A percentile compares a stretch with the other conserved stretches of the same genome.
These are phyloP conservation scores for Elongisporangium undulatum DNA, from an alignment of 352 stramenopile species.

Conservation along the genomic window DNA sequence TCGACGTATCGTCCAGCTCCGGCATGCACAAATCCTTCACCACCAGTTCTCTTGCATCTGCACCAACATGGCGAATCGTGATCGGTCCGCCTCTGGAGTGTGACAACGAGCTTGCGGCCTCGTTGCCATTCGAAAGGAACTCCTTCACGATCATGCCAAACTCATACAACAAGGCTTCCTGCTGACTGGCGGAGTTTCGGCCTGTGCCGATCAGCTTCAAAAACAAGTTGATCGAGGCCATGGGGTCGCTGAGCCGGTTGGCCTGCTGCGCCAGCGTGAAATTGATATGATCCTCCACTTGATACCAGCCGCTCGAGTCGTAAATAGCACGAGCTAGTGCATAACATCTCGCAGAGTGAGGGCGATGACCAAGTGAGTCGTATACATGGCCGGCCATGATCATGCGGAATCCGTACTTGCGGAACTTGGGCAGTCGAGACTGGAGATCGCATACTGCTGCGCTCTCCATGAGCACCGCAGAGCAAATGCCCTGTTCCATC, in stretches of 20 bases:
- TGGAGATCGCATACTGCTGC: constrained; percentile 77
- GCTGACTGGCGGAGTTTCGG: constrained; percentile 75
- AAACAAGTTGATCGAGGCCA: constrained; percentile 82
- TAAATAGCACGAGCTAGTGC: constrained; percentile 74
- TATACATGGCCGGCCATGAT: constrained; percentile 88
- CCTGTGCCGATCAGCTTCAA: constrained; percentile 83
- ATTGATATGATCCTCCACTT: constrained; percentile 88
- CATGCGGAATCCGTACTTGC: constrained; percentile 89
- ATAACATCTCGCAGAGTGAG: constrained; percentile 83
- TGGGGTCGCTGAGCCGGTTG: constrained; percentile 67
- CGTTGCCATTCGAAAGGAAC: constrained; percentile 34
- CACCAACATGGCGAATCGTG: constrained; percentile 11
- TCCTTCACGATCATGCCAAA: constrained; percentile 85
- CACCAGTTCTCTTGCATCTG: constrained; percentile 42
- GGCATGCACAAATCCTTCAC: constrained; percentile 75
- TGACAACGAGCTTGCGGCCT: constrained; percentile 21
- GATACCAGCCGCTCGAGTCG: constrained; percentile 75
- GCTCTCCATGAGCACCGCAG: constrained; percentile 76
- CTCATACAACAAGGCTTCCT: constrained; percentile 79
- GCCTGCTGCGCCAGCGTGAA: constrained; percentile 82
- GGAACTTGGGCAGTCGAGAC: constrained; percentile 64
- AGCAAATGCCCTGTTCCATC: constrained; percentile 82
- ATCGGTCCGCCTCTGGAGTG: constrained; percentile 24
- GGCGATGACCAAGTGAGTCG: constrained; percentile 58
- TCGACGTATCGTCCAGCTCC: constrained; percentile 78